Conservation (phyloP, 495 filamentous ascomycete genomes). For the Podospora bellae-mahoneyi region DNA sequence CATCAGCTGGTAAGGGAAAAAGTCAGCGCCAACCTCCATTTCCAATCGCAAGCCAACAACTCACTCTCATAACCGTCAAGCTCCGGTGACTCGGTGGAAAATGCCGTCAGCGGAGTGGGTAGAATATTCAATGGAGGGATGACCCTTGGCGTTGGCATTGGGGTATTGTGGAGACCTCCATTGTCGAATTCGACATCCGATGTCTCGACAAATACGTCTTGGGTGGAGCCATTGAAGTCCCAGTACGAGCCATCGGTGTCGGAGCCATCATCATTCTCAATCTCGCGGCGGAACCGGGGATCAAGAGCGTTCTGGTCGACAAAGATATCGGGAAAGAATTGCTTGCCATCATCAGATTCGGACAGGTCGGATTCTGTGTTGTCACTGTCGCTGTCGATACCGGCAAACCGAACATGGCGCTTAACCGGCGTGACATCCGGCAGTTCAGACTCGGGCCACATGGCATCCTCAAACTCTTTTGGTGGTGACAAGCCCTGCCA, state of each 20-base stretch:
- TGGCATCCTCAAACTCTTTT: constrained; percentile 3
- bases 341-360: constrained; percentile 39
- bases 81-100: constrained; percentile 41
- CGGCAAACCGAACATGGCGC: constrained; percentile 51
- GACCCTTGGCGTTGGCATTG: constrained; percentile 42
- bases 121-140: constrained; percentile 42
- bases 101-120: constrained; percentile 37
- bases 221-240: constrained; percentile 38
- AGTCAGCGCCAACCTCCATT: constrained; percentile 52
- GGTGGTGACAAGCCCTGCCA: constrained; percentile 54
- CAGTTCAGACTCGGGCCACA: not conserved
- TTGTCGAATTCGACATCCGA: constrained; percentile 35
- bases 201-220: constrained; percentile 22
- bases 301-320: constrained; percentile 67
- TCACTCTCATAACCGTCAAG: constrained; percentile 80
- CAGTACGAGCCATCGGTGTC: constrained; percentile 46
- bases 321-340: constrained; percentile 68
- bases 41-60: constrained; percentile 37
- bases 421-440: constrained; percentile 45
- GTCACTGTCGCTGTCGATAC: constrained; percentile 46
- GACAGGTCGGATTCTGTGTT: constrained; percentile 43
- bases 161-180: constrained; percentile 24
- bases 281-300: constrained; percentile 63
- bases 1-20: constrained; percentile 58
- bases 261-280: constrained; percentile 56